Conservation (phyloP, 2,329 filamentous ascomycete genomes). For the Cadophora luteo-olivacea region DNA sequence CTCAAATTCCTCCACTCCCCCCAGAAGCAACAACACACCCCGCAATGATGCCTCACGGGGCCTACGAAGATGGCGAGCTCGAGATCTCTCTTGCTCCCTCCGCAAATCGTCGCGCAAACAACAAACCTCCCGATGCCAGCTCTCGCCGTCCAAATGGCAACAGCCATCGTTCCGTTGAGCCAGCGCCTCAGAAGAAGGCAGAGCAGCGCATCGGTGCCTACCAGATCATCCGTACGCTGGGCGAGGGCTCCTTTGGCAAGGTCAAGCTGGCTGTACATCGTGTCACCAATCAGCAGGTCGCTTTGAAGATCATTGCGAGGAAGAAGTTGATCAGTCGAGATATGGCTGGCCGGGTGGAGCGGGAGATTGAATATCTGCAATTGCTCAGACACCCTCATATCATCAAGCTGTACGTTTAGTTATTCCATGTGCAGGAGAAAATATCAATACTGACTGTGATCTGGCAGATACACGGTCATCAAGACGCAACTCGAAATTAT, state of each 20-base stretch:
- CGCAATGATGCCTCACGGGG: constrained; percentile 41
- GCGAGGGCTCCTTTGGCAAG: constrained; percentile 97
- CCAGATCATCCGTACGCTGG: constrained; percentile 86
- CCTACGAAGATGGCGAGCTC: constrained; percentile 82
- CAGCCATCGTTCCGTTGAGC: constrained; percentile 32
- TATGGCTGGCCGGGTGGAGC: constrained; percentile 96
- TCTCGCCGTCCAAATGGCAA: constrained; percentile 38
- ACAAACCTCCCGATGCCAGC: constrained; percentile 44
- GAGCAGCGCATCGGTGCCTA: constrained; percentile 93
- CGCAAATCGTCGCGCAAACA: constrained; percentile 61
- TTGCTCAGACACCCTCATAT: constrained; percentile 96
- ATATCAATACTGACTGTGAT: constrained; percentile 38
- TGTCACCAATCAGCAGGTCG: constrained; percentile 92
- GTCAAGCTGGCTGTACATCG: constrained; percentile 96
- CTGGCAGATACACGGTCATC: constrained; percentile 86
- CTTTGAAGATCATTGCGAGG: constrained; percentile 95
- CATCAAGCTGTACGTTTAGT: constrained; percentile 82
- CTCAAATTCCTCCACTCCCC: constrained; percentile 18
- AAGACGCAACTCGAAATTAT: constrained; percentile 94
- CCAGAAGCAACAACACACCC: constrained; percentile 30
- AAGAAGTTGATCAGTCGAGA: constrained; percentile 96
- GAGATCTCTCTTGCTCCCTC: constrained; percentile 76
- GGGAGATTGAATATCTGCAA: constrained; percentile 98
- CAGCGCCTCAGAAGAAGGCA: constrained; percentile 54
- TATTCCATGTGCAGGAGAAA: constrained; percentile 4